A percentile compares a stretch with the other conserved stretches of the same genome.
Conservation (phyloP, 2,329 filamentous ascomycete genomes). For the Basipetospora sp. region DNA sequence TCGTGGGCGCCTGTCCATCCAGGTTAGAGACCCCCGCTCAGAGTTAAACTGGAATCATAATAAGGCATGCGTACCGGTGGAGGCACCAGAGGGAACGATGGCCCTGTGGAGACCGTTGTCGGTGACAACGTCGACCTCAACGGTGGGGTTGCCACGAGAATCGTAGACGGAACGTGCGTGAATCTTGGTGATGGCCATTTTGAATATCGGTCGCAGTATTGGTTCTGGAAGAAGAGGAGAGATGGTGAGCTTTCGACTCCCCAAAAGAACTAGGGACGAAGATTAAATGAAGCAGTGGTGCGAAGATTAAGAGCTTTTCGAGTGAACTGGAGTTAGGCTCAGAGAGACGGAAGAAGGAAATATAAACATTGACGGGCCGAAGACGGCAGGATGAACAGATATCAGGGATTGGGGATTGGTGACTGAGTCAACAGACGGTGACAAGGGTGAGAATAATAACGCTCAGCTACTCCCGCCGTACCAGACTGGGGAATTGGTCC, state of each 20-base stretch:
- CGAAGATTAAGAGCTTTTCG: too few species aligned
- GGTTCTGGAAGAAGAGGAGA: not conserved
- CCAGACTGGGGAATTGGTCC: too few species aligned
- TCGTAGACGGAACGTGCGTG: constrained; percentile 95
- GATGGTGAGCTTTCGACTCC: not conserved
- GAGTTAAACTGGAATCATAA: too few species aligned
- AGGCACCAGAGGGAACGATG: constrained; percentile 86
- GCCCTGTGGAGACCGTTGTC: constrained; percentile 86
- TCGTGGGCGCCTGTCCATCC: constrained; percentile 61
- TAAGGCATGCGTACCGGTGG: constrained; percentile 65
- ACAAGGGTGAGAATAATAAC: too few species aligned
- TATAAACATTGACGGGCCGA: too few species aligned
- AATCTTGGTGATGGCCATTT: constrained; percentile 81
- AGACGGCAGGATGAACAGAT: too few species aligned
- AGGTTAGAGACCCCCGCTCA: constrained; percentile 15
- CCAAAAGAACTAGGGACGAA: not conserved
- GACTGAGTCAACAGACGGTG: too few species aligned
- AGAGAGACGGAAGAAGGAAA: too few species aligned
- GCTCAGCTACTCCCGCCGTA: too few species aligned
- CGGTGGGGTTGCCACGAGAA: constrained; percentile 94
- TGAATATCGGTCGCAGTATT: constrained; percentile 24
- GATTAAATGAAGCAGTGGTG: not conserved
- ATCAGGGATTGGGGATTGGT: too few species aligned
- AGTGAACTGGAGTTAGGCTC: not conserved
- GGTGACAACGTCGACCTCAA: constrained; percentile 87